Percentiles rank a stretch among this genome's conserved stretches.
Evolutionary conservation across 208 protist species (phyloP).

Genomic region (Acanthamoeba culbertsoni): DNA sequence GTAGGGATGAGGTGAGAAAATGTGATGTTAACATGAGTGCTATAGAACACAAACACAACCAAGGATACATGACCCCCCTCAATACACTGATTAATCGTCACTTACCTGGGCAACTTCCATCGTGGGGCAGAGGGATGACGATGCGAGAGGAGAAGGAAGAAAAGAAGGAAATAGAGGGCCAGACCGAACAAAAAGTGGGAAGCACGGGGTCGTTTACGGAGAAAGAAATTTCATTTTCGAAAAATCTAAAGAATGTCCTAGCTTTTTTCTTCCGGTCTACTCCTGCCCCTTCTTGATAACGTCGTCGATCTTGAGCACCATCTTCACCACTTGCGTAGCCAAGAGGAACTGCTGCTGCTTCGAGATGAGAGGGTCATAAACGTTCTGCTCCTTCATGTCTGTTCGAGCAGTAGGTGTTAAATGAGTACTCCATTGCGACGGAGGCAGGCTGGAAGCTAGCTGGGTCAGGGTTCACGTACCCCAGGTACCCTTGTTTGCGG

Average conservation of each 20-base stretch:
- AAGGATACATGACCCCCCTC: background rate
- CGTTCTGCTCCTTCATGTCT: conserved; percentile 97
- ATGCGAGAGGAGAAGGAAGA: background rate
- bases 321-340: conserved; percentile 95
- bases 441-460: too few species aligned
- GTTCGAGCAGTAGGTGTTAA: conserved; percentile 51
- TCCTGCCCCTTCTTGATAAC: conserved; percentile 3
- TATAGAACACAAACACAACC: background rate
- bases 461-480: conserved; percentile 61
- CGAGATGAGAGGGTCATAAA: conserved; percentile 98
- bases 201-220: background rate
- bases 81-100: too few species aligned
- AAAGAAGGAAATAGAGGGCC: background rate
- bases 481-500: conserved; percentile 92
- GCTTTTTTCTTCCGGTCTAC: background rate
- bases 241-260: background rate
- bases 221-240: background rate
- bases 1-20: background rate
- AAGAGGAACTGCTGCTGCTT: conserved; percentile 99
- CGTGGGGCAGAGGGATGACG: background rate
- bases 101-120: background rate
- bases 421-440: too few species aligned
- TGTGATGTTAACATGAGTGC: background rate
- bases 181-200: background rate
- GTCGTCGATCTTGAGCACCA: conserved; percentile 60